Evolutionary conservation across 1,284 basidiomycete species (phyloP), one percentile per base, ranked within the genome.

Genomic region (Anthracocystis panici-leucophaei): DNA sequence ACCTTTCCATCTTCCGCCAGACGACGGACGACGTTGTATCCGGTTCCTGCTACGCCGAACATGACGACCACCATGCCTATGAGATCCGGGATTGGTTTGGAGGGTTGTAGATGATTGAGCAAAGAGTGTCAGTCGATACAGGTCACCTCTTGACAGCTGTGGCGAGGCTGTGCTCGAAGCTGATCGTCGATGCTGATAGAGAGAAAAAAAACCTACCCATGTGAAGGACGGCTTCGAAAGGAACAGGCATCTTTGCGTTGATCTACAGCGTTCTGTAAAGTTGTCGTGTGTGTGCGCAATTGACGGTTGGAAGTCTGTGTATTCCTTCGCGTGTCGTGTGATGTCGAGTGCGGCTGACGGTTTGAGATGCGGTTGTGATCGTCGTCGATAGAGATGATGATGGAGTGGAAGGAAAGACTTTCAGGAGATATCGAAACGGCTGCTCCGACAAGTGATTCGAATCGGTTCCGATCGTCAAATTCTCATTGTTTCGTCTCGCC

Each of bases 1-100:
- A 85, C 83, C 81, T 85, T 85, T 57, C 82, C 82, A 35, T 85
- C 84, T 56, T 85, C 84, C 9, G 80, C 77, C 9, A 79, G 54
- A 42, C 78, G 69, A 46, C 79, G 73, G 14, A 82, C 79, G 12
- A 75, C 60, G 64, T 75, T 84, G 78, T 78, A 84, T 6, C 82
- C 83, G 27, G 84, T 84, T 51, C 84, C 84, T 10, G 83, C 78
- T 1, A 84, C 82, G 64, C 81, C 82, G 54, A 85, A 85, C 75
- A 85, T 81, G 65, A 78, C 81, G 29, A 75, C 82, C 20, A 85
- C 78, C 58, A 85, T 78, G 64, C 76, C 72, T 75, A 20, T 20
- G 29, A 12, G 48, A 9, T 3, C 10, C 48, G 18, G 9, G 16
- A 18, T 20, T 14, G 46, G 27, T 21, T 20, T 20, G 18, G 29